phyloP scores from a whole-genome alignment of 2,329 filamentous ascomycete genomes.

The Claviceps sp. region DNA sequence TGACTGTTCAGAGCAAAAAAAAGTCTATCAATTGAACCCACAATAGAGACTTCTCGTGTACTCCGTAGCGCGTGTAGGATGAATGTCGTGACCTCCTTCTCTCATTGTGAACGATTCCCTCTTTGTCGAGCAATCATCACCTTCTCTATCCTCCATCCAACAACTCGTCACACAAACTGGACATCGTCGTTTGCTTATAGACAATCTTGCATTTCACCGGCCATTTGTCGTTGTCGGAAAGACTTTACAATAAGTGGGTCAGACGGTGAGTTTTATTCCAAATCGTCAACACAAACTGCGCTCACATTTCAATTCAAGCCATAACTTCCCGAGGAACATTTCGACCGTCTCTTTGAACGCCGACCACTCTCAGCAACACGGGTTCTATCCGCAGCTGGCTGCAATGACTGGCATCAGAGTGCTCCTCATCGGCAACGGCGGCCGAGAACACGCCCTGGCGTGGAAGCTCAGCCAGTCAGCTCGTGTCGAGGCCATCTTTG shows the following conservation, averaged over 20 bases:
- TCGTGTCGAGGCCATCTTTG: conserved; percentile 60
- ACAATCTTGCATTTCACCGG: neutral
- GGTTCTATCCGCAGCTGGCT: neutral
- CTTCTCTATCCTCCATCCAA: too few species aligned
- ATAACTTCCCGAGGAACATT: neutral
- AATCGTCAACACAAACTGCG: neutral
- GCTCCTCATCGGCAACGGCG: conserved; percentile 84
- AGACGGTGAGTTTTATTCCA: neutral
- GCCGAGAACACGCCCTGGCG: conserved; percentile 84
- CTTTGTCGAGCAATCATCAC: too few species aligned
- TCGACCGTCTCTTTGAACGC: neutral
- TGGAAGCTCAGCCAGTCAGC: conserved; percentile 90
- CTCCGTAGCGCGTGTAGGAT: too few species aligned
- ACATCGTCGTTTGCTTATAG: too few species aligned
- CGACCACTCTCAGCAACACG: neutral
- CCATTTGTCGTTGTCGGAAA: neutral
- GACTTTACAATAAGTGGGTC: neutral
- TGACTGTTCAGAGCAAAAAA: too few species aligned
- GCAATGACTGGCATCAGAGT: conserved; percentile 42
- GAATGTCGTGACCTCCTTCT: too few species aligned
- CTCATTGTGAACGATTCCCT: too few species aligned
- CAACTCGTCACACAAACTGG: too few species aligned
- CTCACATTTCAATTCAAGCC: neutral
- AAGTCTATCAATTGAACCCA: too few species aligned
- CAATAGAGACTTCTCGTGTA: too few species aligned